Base-by-base conservation (phyloP, 805 yeast species). In the Candida boidinii region DNA sequence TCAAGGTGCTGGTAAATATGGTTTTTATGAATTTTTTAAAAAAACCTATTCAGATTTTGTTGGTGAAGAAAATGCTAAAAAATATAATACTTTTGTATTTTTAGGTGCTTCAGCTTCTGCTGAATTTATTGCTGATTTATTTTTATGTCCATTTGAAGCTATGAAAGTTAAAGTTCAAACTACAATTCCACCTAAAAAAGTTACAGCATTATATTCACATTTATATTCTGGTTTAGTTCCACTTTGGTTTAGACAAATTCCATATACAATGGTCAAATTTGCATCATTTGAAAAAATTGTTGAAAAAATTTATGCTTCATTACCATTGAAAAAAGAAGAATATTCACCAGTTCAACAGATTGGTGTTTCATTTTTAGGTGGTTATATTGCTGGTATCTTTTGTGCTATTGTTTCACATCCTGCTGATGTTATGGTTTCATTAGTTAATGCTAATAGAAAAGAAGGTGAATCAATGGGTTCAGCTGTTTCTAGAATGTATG, bases 1-100 rank as follows among this genome's bases (percentile, higher is more conserved):
- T 50, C 98, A 90, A 64, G 97, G 98, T 49, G 95, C 95, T 31
- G 95, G 96, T 49, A 90, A 90, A 61, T 90, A 90, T 60, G 98
- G 98, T 20, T 78, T 87, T 56, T 90, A 92, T 62, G 97, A 90
- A 61, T 70, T 66, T 48, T 90, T 90, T 73, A 90, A 90, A 64
- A 76, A 81, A 61, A 66, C 72, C 37, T 90, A 87, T 58, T 60
- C 79, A 34, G 73, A 75, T 49, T 36, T 73, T 20, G 69, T 79
- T 31, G 92, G 95, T 25, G 73, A 70, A 26, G 76, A 74, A 33
- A 36, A 46, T 29, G 81, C 86, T 19, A 55, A 61, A 30, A 70
- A 73, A 35, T 78, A 79, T 63, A 77, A 75, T 53, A 84, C 95
- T 5, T 68, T 76, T 2, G 68, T 90, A 16, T 90, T 69, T 58